These are phyloP conservation scores for Eremothecium coryli DNA, from an alignment of 1,139 yeast genomes.

Conservation along the genomic window DNA sequence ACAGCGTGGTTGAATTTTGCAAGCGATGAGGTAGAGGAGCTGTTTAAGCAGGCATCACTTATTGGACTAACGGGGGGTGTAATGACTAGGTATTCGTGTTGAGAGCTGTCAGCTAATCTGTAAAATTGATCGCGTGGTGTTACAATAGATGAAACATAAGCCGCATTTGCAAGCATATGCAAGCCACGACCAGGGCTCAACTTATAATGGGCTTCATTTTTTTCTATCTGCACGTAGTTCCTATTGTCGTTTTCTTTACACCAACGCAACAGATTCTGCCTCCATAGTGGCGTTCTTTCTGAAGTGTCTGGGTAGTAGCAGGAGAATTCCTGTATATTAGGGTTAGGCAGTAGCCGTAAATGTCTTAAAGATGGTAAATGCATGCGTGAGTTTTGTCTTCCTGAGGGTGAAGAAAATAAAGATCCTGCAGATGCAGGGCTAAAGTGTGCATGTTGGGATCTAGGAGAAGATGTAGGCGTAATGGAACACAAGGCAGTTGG, in stretches of 20 bases:
- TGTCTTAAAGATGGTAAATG: conserved; percentile 27
- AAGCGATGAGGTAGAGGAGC: conserved; percentile 11
- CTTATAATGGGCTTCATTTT: conserved; percentile 17
- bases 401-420: not conserved
- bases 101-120: conserved; percentile 16
- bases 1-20: conserved; percentile 25
- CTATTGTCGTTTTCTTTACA: conserved; percentile 27
- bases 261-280: conserved; percentile 26
- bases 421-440: not conserved
- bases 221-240: conserved; percentile 23
- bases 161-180: conserved; percentile 11
- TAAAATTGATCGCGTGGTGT: conserved; percentile 22
- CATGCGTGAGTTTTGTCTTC: conserved; percentile 7
- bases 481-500: conserved; percentile 15
- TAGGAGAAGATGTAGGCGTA: conserved; percentile 17
- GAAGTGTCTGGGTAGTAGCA: conserved; percentile 30
- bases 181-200: conserved; percentile 7
- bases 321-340: conserved; percentile 24
- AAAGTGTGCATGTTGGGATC: not conserved
- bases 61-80: conserved; percentile 30
- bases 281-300: conserved; percentile 26
- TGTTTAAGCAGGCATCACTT: no score
- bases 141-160: conserved; percentile 16
- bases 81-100: conserved; percentile 11
- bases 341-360: conserved; percentile 27